Evolutionary conservation across 108 stramenopile genomes (phyloP), one percentile per base, ranked within the genome.

Genomic region (Fragilariopsis cylindrus): DNA sequence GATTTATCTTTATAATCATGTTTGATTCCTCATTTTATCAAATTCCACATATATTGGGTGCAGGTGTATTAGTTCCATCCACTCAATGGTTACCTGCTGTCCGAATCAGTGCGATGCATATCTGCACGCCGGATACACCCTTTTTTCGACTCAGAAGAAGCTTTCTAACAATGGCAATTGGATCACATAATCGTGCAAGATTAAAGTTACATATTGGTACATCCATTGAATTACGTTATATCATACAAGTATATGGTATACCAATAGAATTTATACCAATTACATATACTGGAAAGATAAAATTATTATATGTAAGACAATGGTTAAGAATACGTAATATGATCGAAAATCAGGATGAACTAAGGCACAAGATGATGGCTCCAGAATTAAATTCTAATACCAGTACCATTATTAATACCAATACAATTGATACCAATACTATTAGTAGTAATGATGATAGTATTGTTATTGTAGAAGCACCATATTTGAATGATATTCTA

Each of bases 181-280:
- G 18, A n/a, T 13, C 8, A n/a, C 62, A 63, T 44, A 63, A 63
- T 40, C 62, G 62, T 45, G 16, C 21, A 15, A 41, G 40, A 4
- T 44, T 63, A 4, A 63, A 63, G 1, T 6, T 45, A n/a, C 62
- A 63, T 12, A 3, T 63, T 11, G 49, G 49, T 13, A 48, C 48
- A 18, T 19, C 48, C 67, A 50, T 58, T 21, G 76, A 76, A 65
- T 44, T 63, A 9, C 18, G 60, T 11, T 70, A 70, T 57, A 40
- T 9, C 12, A 53, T 78, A 5, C 15, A 72, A 41, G 40, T 71
- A 11, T 78, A 55, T 72, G 77, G 77, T 13, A 78, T 78, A 19
- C 77, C 77, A 9, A 48, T 48, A 3, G 65, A 72, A 3, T 41
- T 46, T 48, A 67, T 78, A 46, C 77, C 77, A 16, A 43, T 66